These are phyloP conservation scores for Gnomoniopsis sp. DNA, from an alignment of 2,329 filamentous ascomycete genomes.

Conservation along the genomic window DNA sequence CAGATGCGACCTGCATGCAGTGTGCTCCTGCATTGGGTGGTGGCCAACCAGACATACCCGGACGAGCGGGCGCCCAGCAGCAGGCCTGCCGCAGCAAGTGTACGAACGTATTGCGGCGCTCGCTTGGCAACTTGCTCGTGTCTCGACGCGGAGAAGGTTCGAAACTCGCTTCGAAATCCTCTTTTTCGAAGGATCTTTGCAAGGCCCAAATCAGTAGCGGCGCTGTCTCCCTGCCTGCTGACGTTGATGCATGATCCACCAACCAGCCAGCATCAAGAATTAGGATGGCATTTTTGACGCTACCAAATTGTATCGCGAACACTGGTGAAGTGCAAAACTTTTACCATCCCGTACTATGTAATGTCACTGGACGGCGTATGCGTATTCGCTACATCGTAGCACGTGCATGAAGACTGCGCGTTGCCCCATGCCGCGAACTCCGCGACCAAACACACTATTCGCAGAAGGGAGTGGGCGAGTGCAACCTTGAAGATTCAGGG, in stretches of 20 bases:
- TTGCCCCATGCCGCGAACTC: background rate
- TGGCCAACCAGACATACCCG: background rate
- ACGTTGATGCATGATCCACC: background rate
- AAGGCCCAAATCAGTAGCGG: background rate
- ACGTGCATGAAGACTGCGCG: background rate
- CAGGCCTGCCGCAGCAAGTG: background rate
- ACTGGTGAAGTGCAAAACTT: background rate
- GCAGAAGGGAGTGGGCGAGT: background rate
- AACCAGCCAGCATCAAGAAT: background rate
- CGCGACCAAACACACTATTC: background rate
- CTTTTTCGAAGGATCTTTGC: background rate
- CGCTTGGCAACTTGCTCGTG: background rate
- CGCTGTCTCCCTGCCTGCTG: too few relatives aligned
- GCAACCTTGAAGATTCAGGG: background rate
- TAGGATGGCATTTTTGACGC: background rate
- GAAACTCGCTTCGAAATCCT: background rate
- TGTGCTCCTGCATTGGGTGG: background rate
- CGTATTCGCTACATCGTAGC: too few relatives aligned
- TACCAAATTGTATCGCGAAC: background rate
- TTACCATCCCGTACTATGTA: background rate
- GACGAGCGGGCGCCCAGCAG: background rate
- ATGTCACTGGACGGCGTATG: too few relatives aligned
- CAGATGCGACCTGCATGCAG: background rate
- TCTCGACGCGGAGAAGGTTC: background rate
- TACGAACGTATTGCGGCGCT: background rate